Base-by-base conservation (phyloP, 495 filamentous ascomycete species). In the Talaromyces proteolyticus region DNA sequence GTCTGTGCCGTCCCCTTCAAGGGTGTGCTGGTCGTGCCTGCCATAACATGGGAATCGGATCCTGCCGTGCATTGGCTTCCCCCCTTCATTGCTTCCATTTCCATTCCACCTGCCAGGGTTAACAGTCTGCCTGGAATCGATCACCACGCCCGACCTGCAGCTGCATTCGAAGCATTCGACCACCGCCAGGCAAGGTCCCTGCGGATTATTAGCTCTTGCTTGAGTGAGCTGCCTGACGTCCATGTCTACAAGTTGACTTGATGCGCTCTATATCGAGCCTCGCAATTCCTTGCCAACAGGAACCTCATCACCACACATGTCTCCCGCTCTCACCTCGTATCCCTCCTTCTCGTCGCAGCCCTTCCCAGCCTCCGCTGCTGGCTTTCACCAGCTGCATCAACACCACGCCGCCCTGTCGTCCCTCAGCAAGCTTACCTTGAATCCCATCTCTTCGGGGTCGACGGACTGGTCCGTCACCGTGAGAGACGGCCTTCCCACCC, bases 401-500 rank as follows among this genome's bases (percentile, higher is more conserved):
- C 36, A 19, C 10, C 23, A 22, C 19, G 24, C 37, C 4, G 21
- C 47, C 20, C 45, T 38, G 17, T 36, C 12, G 22, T 39, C 42
- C 18, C 54, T 47, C 34, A 50, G 19, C 44, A 50, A 38, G 46
- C 51, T 44, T 16, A 29, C 47, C 24, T 36, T 44, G 14, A 41
- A 39, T 20, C 40, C 40, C 20, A 21, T 52, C 51, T 46, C 26
- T 20, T 38, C 19, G 25, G 39, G 41, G 47, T 34, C 26, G 36
- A 16, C 48, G 34, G 16, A 52, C 53, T 66, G 64, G 63, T 67
- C 68, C 55, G 62, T 65, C 66, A 62, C 69, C 44, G 65, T 69
- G 21, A 62, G 67, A 54, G 67, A 72, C 70, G 76, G 74, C 61
- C 61, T 77, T 34, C 73, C 69, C 11, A 77, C 75, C 21, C 73